Conservation (phyloP, 768 basidiomycete species). For the Xanthoconium purpureum region DNA sequence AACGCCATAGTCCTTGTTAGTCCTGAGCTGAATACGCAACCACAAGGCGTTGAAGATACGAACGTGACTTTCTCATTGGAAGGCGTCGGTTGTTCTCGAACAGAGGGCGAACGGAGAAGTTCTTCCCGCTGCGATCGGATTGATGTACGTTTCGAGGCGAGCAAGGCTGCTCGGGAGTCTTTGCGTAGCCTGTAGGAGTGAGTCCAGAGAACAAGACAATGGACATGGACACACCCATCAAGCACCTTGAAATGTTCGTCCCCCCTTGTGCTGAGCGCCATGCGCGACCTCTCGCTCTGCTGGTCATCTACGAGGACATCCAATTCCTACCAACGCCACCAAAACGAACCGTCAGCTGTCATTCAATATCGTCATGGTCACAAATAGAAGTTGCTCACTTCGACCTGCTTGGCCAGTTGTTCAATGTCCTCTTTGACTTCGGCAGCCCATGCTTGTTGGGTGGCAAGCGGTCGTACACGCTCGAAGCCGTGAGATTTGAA, state of each 20-base stretch:
- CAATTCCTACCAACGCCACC: constrained; percentile 45
- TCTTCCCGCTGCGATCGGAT: constrained; percentile 63
- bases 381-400: constrained; percentile 43
- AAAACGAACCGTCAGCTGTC: neutral
- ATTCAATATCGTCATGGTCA: constrained; percentile 1
- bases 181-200: constrained; percentile 47
- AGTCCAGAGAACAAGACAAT: neutral
- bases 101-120: constrained; percentile 52
- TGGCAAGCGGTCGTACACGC: constrained; percentile 57
- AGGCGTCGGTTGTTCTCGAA: constrained; percentile 42
- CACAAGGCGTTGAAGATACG: constrained; percentile 26
- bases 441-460: constrained; percentile 70
- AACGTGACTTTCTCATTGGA: constrained; percentile 61
- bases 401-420: constrained; percentile 57
- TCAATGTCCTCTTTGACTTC: constrained; percentile 79
- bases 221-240: constrained; percentile 43
- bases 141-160: constrained; percentile 62
- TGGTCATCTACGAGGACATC: constrained; percentile 74
- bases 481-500: constrained; percentile 73
- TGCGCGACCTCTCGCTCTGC: constrained; percentile 49
- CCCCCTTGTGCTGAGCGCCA: constrained; percentile 48
- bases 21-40: neutral
- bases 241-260: constrained; percentile 47
- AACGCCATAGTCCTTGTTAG: neutral
- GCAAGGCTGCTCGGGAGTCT: constrained; percentile 64